These are phyloP conservation scores for Plectosphaerella sp. DNA, from an alignment of 2,329 filamentous ascomycete genomes.

Conservation along the genomic window DNA sequence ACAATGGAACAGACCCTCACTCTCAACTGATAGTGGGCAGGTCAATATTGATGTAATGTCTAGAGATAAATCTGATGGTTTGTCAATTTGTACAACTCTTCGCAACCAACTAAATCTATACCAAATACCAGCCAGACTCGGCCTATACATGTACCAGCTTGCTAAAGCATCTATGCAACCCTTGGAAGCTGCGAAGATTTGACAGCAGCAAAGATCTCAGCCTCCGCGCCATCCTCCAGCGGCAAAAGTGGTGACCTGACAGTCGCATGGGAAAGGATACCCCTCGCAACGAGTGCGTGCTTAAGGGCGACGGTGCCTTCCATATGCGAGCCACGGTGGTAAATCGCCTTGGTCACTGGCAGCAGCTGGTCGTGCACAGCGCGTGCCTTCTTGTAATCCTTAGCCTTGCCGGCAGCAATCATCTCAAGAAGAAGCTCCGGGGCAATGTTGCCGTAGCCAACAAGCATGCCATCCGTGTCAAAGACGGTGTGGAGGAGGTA, in stretches of 20 bases:
- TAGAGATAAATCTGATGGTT: too few relatives aligned
- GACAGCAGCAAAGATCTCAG: slow-evolving; percentile 37
- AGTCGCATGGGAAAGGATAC: slow-evolving; percentile 43
- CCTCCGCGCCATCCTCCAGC: slow-evolving; percentile 33
- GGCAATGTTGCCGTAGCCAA: slow-evolving; percentile 50
- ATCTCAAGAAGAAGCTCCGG: slow-evolving; percentile 44
- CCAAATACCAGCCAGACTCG: too few relatives aligned
- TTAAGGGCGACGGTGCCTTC: slow-evolving; percentile 49
- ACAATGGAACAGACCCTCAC: too few relatives aligned
- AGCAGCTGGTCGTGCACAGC: slow-evolving; percentile 45
- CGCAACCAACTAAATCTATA: too few relatives aligned
- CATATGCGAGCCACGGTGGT: slow-evolving; percentile 51
- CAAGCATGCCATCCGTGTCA: slow-evolving; percentile 48
- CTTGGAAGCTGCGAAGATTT: slow-evolving; percentile 17
- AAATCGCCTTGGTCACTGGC: slow-evolving; percentile 48
- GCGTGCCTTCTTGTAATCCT: slow-evolving; percentile 42
- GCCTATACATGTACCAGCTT: too few relatives aligned
- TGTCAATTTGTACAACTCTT: too few relatives aligned
- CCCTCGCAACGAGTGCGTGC: slow-evolving; percentile 45
- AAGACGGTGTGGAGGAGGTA: slow-evolving; percentile 48
- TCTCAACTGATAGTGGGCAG: too few relatives aligned
- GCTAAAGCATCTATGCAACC: neutral
- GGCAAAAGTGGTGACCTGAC: slow-evolving; percentile 44
- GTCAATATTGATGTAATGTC: too few relatives aligned
- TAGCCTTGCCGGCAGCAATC: slow-evolving; percentile 44